phyloP scores from a whole-genome alignment of 495 filamentous ascomycete genomes.

The Apodospora peruviana region DNA sequence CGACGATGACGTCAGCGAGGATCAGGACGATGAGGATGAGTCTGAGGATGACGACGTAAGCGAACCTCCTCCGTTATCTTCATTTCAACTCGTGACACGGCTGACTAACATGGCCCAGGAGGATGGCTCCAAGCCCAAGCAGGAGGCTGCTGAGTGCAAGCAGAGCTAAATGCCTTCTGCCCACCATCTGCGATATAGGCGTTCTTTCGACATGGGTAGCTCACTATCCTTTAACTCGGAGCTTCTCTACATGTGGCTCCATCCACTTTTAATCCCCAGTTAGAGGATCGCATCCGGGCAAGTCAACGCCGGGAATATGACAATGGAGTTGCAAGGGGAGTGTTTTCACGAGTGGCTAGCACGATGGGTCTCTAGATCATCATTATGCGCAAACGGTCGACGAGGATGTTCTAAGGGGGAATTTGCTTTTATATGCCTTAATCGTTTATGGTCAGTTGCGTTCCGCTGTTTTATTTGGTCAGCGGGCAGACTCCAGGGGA shows the following conservation, averaged over 20 bases:
- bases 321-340: too few relatives aligned
- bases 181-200: not conserved
- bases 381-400: conserved; percentile 15
- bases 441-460: conserved; percentile 11
- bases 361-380: conserved; percentile 14
- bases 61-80: conserved; percentile 7
- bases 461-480: conserved; percentile 2
- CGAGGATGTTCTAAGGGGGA: conserved; percentile 13
- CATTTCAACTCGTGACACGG: not conserved
- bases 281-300: too few relatives aligned
- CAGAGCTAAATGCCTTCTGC: conserved; percentile 68
- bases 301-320: too few relatives aligned
- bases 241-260: too few relatives aligned
- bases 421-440: conserved; percentile 15
- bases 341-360: conserved; percentile 3
- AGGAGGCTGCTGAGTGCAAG: conserved; percentile 99
- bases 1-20: conserved; percentile 77
- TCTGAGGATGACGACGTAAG: conserved; percentile 87
- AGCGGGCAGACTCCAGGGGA: not conserved
- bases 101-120: conserved; percentile 51
- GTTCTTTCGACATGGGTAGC: too few relatives aligned
- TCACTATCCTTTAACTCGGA: too few relatives aligned
- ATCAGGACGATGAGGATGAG: conserved; percentile 79
- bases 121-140: conserved; percentile 93
- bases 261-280: too few relatives aligned